Percentiles rank a stretch among this genome's conserved stretches.
Evolutionary conservation across 371 early-diverging fungal species (phyloP).

Genomic region (Mortierella sp.): DNA sequence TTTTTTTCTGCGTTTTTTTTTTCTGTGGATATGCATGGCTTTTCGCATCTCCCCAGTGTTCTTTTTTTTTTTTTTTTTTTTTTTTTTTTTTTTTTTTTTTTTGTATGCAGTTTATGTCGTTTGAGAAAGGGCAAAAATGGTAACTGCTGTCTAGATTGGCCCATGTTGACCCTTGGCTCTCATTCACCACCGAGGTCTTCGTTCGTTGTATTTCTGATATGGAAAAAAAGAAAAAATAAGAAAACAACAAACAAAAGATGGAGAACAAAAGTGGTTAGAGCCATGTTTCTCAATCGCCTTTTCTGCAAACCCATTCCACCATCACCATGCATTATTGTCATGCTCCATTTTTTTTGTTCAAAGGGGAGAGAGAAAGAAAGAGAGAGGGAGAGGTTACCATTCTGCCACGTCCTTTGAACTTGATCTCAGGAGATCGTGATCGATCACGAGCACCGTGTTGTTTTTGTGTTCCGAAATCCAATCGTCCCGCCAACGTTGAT

Average conservation of each 20-base stretch:
- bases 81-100: background rate
- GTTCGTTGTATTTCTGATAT: conserved; percentile 50
- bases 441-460: conserved; percentile 17
- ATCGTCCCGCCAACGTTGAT: conserved; percentile 8
- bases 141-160: background rate
- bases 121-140: background rate
- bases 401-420: conserved; percentile 54
- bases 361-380: too few relatives aligned
- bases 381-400: conserved; percentile 52
- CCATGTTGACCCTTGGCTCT: too few relatives aligned
- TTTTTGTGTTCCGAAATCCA: background rate
- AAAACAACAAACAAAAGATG: too few relatives aligned
- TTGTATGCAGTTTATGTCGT: conserved; percentile 1
- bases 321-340: background rate
- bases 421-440: conserved; percentile 51
- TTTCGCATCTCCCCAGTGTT: too few relatives aligned
- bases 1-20: too few relatives aligned
- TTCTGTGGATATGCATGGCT: too few relatives aligned
- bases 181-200: conserved; percentile 27
- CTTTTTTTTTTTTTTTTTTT: too few relatives aligned
- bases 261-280: too few relatives aligned
- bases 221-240: conserved; percentile 1
- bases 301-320: too few relatives aligned
- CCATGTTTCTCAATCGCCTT: too few relatives aligned
- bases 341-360: too few relatives aligned